These are phyloP conservation scores for Pezicula rhizophila DNA, from an alignment of 2,329 filamentous ascomycete species.

Conservation along the genomic window DNA sequence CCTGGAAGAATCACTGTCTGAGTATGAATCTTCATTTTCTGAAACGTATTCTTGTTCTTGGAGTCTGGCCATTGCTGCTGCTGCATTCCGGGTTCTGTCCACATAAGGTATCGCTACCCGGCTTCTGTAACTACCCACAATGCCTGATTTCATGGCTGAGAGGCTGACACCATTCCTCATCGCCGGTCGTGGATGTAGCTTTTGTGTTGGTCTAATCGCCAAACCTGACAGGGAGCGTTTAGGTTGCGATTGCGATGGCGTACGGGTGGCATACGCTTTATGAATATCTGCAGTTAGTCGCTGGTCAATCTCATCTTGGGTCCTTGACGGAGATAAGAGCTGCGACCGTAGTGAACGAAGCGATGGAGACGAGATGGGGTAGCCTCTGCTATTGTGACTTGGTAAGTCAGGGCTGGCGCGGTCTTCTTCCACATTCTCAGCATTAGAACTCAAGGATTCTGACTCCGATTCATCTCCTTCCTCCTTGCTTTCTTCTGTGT, in stretches of 20 bases:
- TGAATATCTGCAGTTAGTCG: conserved; percentile 24
- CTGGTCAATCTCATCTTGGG: conserved; percentile 22
- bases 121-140: too few species aligned
- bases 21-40: too few species aligned
- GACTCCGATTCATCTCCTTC: not conserved
- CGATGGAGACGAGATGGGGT: conserved; percentile 3
- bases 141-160: too few species aligned
- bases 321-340: conserved; percentile 13
- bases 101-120: too few species aligned
- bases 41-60: too few species aligned
- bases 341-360: conserved; percentile 11
- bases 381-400: not conserved
- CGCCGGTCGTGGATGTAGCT: too few species aligned
- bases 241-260: not conserved
- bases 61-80: too few species aligned
- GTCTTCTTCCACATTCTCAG: conserved; percentile 6
- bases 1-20: too few species aligned
- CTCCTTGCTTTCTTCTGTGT: not conserved
- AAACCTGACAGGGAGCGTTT: too few species aligned
- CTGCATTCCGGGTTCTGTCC: too few species aligned
- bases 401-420: conserved; percentile 10
- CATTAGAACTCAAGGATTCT: not conserved
- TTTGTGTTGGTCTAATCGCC: too few species aligned
- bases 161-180: too few species aligned
- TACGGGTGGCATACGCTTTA: conserved; percentile 12